Evolutionary conservation across 1,284 basidiomycete genomes (phyloP), one percentile per base, ranked within the genome.

Genomic region (Apiotrichum laibachii): DNA sequence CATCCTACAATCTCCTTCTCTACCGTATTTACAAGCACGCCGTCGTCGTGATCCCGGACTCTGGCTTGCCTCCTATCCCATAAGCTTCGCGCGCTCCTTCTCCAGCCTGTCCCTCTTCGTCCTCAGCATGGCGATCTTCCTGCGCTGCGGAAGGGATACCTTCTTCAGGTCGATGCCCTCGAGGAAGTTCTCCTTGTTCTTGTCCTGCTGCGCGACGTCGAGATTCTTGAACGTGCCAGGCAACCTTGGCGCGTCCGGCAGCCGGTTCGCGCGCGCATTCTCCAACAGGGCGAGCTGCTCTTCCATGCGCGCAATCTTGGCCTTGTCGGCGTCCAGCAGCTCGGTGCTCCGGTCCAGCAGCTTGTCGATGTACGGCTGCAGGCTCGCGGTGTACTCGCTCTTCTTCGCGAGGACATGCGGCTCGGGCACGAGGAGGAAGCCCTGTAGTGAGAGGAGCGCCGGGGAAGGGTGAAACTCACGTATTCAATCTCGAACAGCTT

Each of bases 351-450:
- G 66, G 9, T 63, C 50, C 26, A 79, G 72, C 16, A 79, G 66
- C 16, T 62, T 53, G 33, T 77, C 72, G 54, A 79, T 76, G 53
- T 78, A 72, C 11, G 76, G 76, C 7, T 68, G 67, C 21, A 78
- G 66, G 1, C 69, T 67, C n/a, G 67, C 55, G 2, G 72, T 68
- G 26, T 77, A 66, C 18, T 69, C 66, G 13, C 61, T 57, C 63
- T 74, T 72, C 56, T 76, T 73, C 8, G 67, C 59, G 50, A 57
- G 45, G 40, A 79, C 67, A 0, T 68, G 65, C 5, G 75, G 71
- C 45, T 67, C 62, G 33, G 77, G 76, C 2, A 79, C 60, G 44
- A 78, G 64, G 19, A 79, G 68, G 67, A 66, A 79, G 48, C 72
- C 73, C 76, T 79, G 53, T 9, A 12, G 19, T 37, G 22, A 48